A percentile compares a stretch with the other conserved stretches of the same genome.
phyloP scores from a whole-genome alignment of 441 rosid genomes.

The Kokia cookei region DNA sequence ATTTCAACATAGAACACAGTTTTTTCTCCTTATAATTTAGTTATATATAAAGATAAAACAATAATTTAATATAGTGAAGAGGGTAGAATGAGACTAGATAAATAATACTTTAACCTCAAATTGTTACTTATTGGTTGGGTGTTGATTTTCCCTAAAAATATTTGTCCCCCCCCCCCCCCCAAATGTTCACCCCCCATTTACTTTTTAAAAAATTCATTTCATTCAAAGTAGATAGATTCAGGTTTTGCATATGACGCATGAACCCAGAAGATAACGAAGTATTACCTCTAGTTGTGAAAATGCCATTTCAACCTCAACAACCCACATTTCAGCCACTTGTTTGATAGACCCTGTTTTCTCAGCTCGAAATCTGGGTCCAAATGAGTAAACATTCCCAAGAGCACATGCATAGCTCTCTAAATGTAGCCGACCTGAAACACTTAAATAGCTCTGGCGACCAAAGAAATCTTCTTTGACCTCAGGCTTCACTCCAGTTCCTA shows the following conservation, averaged over 20 bases:
- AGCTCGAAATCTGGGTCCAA: conserved; percentile 77
- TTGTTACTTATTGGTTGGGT: too few species aligned
- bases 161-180: too few species aligned
- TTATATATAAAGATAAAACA: too few species aligned
- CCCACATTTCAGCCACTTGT: conserved; percentile 75
- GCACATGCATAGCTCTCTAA: conserved; percentile 87
- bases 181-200: too few species aligned
- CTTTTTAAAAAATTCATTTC: too few species aligned
- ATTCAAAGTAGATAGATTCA: too few species aligned
- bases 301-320: conserved; percentile 78
- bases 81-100: too few species aligned
- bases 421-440: conserved; percentile 75
- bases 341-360: conserved; percentile 39
- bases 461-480: conserved; percentile 52
- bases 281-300: conserved; percentile 75
- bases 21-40: too few species aligned
- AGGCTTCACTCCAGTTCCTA: conserved; percentile 23
- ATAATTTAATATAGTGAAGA: too few species aligned
- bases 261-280: background rate
- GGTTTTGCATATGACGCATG: background rate
- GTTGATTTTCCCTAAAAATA: too few species aligned
- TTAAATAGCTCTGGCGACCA: conserved; percentile 42
- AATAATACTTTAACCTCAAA: too few species aligned
- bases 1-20: too few species aligned
- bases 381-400: conserved; percentile 81